These are phyloP conservation scores for Colletotrichum sidae DNA, from an alignment of 2,329 filamentous ascomycete genomes.

Conservation along the genomic window DNA sequence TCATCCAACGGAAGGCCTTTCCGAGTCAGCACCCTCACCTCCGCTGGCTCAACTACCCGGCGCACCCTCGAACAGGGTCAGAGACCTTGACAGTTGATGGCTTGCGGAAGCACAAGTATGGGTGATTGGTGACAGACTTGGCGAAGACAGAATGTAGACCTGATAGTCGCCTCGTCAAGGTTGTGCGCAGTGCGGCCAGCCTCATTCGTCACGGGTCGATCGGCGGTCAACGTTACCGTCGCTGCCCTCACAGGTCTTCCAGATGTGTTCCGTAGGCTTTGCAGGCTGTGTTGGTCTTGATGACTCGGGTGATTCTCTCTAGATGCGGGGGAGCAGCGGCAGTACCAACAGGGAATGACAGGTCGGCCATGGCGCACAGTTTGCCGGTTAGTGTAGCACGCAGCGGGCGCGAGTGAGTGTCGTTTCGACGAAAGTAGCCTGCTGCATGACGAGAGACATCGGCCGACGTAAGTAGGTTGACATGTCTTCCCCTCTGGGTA, in stretches of 20 bases:
- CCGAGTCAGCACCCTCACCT: too few relatives aligned
- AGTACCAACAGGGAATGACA: background rate
- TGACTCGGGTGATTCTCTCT: background rate
- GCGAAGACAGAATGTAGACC: background rate
- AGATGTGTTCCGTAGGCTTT: background rate
- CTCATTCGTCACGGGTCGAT: background rate
- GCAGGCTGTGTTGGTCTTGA: background rate
- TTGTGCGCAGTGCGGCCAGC: background rate
- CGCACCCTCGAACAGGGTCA: background rate
- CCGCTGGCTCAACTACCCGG: too few relatives aligned
- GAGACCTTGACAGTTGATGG: background rate
- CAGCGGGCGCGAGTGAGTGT: background rate
- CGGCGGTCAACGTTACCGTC: background rate
- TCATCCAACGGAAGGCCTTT: too few relatives aligned
- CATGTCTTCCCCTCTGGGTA: too few relatives aligned
- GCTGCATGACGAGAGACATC: background rate
- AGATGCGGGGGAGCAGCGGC: background rate
- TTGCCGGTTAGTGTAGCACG: constrained; percentile 2
- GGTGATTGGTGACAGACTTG: background rate
- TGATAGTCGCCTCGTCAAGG: background rate
- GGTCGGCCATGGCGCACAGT: background rate
- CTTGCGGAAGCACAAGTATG: constrained; percentile 4
- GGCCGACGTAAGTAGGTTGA: too few relatives aligned
- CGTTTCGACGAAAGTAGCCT: background rate
- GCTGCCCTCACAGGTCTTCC: background rate